Evolutionary conservation across 768 basidiomycete species (phyloP), one percentile per base, ranked within the genome.

Genomic region (Trametes meyenii): DNA sequence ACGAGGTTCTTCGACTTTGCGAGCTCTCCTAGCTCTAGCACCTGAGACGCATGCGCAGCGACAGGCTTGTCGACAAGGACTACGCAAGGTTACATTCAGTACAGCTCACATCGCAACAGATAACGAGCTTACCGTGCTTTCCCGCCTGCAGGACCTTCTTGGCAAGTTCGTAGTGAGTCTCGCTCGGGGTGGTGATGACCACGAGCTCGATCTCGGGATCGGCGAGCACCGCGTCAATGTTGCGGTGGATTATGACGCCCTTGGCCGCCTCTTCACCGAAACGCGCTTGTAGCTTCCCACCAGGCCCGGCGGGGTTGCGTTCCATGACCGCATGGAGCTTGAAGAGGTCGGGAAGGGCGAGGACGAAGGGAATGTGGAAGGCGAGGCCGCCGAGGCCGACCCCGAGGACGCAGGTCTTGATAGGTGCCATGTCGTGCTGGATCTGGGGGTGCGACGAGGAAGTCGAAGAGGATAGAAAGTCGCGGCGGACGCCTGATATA

Each of bases 11-110:
- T 88, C 12, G 79, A 71, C 61, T 76, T 79, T 3, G 90, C 89
- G 44, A 92, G 74, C 13, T 72, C 72, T 14, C 80, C 82, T 29
- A 93, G 83, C 62, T 87, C 85, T 54, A 71, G 74, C 4, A 88
- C 88, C 67, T 92, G 79, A 16, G 74, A 72, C 1, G 74, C 75
- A 1, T 84, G 86, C 3, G 89, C 79, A 2, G 88, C 85, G 17
- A 91, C 80, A 4, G 91, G 91, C 70, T 93, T 93, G 69, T 92
- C 91, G 39, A 92, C 86, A 42, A 92, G 84, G 17, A 90, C 90
- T 89, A 54, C 26, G 24, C 12, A 17, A 19, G 17, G 35, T 38
- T 8, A 51, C 10, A 16, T 3, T 24, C 19, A 51, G n/a, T 38
- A 21, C 16, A 11, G 2, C 2, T 33, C 1, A 17, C 21, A 2